Evolutionary conservation across 2,329 filamentous ascomycete genomes (phyloP), one percentile per base, ranked within the genome.

Genomic region (Sarocladiaceae sp.): DNA sequence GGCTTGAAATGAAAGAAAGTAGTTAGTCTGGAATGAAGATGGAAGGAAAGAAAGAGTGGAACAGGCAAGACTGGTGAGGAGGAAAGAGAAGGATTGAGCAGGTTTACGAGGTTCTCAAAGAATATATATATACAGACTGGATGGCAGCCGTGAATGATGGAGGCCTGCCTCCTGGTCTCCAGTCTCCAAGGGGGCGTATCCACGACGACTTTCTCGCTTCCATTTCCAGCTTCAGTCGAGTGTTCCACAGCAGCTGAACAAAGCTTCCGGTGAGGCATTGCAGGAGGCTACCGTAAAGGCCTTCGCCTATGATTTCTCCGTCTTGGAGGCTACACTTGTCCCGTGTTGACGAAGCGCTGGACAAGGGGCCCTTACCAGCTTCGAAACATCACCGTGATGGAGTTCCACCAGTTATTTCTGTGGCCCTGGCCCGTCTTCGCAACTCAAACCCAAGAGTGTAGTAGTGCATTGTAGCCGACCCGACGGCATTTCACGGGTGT

Each of bases 1-100:
- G 44, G 44, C 44, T 47, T 28, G 25, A 13, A 33, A 44, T 31
- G 36, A 52, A 46, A 33, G 36, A 52, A 52, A 36, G 49, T 23
- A 51, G 49, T 40, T 10, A 33, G 31, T 20, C n/a, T n/a, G n/a
- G 28, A 33, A 22, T n/a, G n/a, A 25, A 39, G 31, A 37, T 50
- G 28, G 18, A 22, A 22, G 31, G 25, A 15, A 23, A 35, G 17
- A 36, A 50, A 23, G 50, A 39, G 37, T 33, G 44, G 33, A 44
- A 15, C 22, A 4, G 40, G 40, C 22, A 44, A 23, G 17, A 22
- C 22, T 44, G 40, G 40, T 26, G 26, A 40, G n/a, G 13, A n/a
- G 29, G 22, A 23, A 26, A 50, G 28, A 40, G 23, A 40, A 39
- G 31, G 23, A 51, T 29, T 28, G 35, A 51, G 31, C 49, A 51